Base-by-base conservation (phyloP, 2,329 filamentous ascomycete genomes). In the Sporothrix protearum region DNA sequence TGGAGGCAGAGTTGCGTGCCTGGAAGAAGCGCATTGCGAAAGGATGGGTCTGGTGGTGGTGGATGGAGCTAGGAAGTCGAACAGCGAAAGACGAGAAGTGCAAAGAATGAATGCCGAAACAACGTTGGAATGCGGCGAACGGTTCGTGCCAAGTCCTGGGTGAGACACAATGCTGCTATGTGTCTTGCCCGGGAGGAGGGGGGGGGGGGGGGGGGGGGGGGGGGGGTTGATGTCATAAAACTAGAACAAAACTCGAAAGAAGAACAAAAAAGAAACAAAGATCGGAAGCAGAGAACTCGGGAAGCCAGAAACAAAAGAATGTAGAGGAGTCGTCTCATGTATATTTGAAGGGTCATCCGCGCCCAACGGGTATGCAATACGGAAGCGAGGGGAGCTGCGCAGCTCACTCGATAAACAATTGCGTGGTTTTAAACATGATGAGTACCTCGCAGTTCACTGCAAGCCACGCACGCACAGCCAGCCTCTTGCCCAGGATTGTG, bases 1-100 rank as follows among this genome's bases (percentile, higher is more conserved):
- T 70, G 22, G 73, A 74, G 19, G 73, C 74, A 51, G 70, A 63
- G 72, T 72, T 47, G 33, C 33, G 36, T 30, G 51, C 14, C 22
- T 36, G 49, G 36, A 69, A 59, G 33, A 69, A 57, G 36, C 51
- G 67, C 67, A 69, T 69, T 30, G 51, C 16, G 51, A 10, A 33
- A 9, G 51, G n/a, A 30, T 10, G 14, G 39, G 12, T 42, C n/a
- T 30, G 25, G 25, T 45, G 10, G 12, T n/a, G 30, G 6, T 39
- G 61, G 8, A n/a, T 9, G 39, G 42, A 16, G 30, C 10, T 10
- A 7, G 10, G 55, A 36, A n/a, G 55, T 33, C 53, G 53, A 55
- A 12, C n/a, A n/a, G n/a, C n/a, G n/a, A n/a, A n/a, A n/a, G n/a
- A n/a, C n/a, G 28, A 19, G 22, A 7, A 8, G 14, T 6, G 28